phyloP scores from a whole-genome alignment of 2,329 filamentous ascomycete genomes.

The Aspergillus sclerotialis region DNA sequence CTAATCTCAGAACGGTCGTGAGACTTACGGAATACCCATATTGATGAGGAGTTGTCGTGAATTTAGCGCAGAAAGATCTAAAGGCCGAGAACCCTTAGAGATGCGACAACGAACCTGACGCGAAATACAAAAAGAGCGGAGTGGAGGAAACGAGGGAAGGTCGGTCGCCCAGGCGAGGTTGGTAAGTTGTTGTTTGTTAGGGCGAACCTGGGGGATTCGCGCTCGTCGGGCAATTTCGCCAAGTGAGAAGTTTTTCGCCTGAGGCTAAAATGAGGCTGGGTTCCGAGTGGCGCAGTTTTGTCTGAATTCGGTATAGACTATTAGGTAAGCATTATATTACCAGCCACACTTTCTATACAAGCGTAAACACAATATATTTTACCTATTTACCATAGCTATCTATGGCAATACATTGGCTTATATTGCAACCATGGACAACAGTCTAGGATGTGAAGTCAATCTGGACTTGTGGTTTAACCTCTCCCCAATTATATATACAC shows the following conservation, averaged over 20 bases:
- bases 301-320: not conserved
- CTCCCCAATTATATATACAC: too few relatives aligned
- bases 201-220: not conserved
- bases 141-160: not conserved
- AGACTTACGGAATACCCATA: slow-evolving; percentile 40
- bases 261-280: not conserved
- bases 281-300: not conserved
- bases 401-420: too few relatives aligned
- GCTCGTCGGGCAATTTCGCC: not conserved
- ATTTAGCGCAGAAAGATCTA: not conserved
- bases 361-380: too few relatives aligned
- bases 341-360: too few relatives aligned
- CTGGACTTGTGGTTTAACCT: too few relatives aligned
- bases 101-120: not conserved
- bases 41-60: slow-evolving; percentile 5
- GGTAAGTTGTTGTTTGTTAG: not conserved
- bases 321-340: too few relatives aligned
- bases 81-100: not conserved
- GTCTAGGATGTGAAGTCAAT: too few relatives aligned
- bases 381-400: too few relatives aligned
- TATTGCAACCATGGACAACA: too few relatives aligned
- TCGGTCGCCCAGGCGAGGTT: not conserved
- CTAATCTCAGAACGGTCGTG: slow-evolving; percentile 2
- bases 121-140: not conserved
- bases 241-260: not conserved